phyloP scores from a whole-genome alignment of 371 early-diverging fungal genomes.

The Conidiobolus incongruus region DNA sequence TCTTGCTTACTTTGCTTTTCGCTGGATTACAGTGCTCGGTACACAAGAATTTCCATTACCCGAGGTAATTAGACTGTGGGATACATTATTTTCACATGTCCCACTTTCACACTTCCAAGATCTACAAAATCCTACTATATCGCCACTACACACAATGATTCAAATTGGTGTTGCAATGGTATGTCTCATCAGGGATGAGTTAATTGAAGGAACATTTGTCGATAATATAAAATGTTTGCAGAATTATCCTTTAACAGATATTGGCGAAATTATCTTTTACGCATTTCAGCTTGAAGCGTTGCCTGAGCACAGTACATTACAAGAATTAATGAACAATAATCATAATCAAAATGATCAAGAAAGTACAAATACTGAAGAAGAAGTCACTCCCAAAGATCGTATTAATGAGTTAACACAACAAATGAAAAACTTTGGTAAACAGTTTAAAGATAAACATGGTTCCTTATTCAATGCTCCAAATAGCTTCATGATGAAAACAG shows the following conservation, averaged over 20 bases:
- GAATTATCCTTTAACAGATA: constrained; percentile 6
- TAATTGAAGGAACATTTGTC: constrained; percentile 30
- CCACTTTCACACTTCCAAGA: constrained; percentile 22
- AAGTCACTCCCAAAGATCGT: no score
- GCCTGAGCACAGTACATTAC: no score
- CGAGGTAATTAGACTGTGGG: constrained; percentile 67
- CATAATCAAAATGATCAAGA: no score
- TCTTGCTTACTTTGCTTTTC: constrained; percentile 59
- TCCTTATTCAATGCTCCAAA: no score
- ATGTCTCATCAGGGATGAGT: constrained; percentile 28
- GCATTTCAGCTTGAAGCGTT: background rate
- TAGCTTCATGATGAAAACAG: no score
- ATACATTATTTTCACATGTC: constrained; percentile 45
- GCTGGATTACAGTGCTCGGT: constrained; percentile 66
- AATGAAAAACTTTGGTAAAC: no score
- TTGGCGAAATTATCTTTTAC: background rate
- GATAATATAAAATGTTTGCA: constrained; percentile 41
- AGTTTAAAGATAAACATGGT: no score
- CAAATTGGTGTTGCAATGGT: constrained; percentile 18
- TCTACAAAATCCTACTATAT: constrained; percentile 32
- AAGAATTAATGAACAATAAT: no score
- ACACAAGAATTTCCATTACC: constrained; percentile 67
- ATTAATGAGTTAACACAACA: no score
- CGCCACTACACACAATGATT: constrained; percentile 35
- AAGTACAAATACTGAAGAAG: no score